Base-by-base conservation (phyloP, 352 stramenopile species). In the Pelagophyceae sp. region DNA sequence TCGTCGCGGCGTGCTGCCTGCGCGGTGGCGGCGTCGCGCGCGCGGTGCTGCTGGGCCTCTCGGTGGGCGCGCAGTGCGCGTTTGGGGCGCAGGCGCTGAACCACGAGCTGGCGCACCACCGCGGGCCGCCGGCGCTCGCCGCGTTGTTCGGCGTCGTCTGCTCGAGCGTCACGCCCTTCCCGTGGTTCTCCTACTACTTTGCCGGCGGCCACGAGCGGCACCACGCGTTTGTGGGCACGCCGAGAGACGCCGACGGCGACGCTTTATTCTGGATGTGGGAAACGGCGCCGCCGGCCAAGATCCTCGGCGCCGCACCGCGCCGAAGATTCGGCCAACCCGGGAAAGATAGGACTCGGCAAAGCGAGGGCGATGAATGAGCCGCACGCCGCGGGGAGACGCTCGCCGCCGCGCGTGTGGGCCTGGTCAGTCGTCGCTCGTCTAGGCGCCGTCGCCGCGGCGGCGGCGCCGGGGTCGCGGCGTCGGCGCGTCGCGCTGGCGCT, bases 241-340 rank as follows among this genome's bases (percentile, higher is more conserved):
- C 76, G n/a, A 29, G 58, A n/a, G 79, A 82, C 51, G 76, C 76
- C 25, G 79, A 82, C 60, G 63, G 76, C 27, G 70, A 82, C 60
- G 79, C 79, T 23, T 54, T 82, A 3, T 82, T 82, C 33, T 79
- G 79, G 77, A 67, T 79, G 29, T 82, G 79, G 79, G 70, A 82
- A 37, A 64, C 54, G 51, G 61, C 60, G 19, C 58, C 45, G 23
- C 45, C 45, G 11, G 45, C 23, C 45, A 54, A 54, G 45, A 23
- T 54, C 45, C 45, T 40, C 3, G 5, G 17, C 58, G 23, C 17
- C 29, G 23, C 58, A 65, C 58, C 17, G 2, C 17, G 23, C 5
- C 58, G 58, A 65, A 6, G 29, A 33, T 11, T 65, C 20, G 17
- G 58, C 17, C 58, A 20, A 54, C 40, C 6, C 6, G 6, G 40